Conservation (phyloP, 148 eudicot species). For the Simmondsia chinensis region DNA sequence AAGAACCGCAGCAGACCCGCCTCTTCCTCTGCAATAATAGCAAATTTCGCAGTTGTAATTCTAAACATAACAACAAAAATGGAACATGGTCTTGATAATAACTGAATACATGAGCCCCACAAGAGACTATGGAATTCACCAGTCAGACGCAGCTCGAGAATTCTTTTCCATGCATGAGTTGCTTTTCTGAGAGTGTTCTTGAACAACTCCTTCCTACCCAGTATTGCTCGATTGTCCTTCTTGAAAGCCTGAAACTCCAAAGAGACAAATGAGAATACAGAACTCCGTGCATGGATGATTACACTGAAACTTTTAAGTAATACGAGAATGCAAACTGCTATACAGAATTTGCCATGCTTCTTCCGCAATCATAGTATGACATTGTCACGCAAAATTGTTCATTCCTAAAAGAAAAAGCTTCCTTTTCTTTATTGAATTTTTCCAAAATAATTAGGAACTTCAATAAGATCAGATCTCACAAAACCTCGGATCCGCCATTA, state of each 20-base stretch:
- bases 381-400: no score
- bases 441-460: no score
- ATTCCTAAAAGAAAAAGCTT: no score
- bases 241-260: conserved; percentile 42
- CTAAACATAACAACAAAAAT: not conserved
- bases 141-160: conserved; percentile 60
- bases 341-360: no score
- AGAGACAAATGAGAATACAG: not conserved
- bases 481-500: no score
- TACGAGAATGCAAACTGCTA: not conserved
- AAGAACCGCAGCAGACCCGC: conserved; percentile 47
- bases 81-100: not conserved
- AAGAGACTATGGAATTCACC: conserved; percentile 28
- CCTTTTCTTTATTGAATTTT: no score
- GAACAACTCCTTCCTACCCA: conserved; percentile 62
- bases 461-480: no score
- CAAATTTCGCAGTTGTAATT: not conserved
- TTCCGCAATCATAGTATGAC: no score
- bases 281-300: not conserved
- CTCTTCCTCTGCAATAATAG: conserved; percentile 60
- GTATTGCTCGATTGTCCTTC: conserved; percentile 61
- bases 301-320: not conserved
- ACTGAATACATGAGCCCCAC: not conserved
- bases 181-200: conserved; percentile 79
- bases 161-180: conserved; percentile 72